Base-by-base conservation (phyloP, 2,329 filamentous ascomycete species). In the Juglanconis sp. region DNA sequence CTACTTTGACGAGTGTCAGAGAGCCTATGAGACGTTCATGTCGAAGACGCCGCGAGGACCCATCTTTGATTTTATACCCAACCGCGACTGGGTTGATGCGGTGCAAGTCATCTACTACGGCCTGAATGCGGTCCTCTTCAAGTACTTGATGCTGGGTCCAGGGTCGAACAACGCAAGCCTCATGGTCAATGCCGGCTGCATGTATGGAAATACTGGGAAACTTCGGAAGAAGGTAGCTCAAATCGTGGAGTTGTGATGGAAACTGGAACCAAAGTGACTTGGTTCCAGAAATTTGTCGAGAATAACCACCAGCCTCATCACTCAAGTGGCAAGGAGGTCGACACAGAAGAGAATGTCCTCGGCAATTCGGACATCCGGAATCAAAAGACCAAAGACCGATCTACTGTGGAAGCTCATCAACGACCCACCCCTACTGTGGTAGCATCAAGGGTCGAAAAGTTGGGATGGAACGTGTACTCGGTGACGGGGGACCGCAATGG, bases 1-100 rank as follows among this genome's bases (percentile, higher is more conserved):
- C 9, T 89, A 85, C 74, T 96, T 90, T 81, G 91, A 95, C 71
- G 82, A 86, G 32, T 83, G 85, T 62, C 91, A 96, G 73, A 76
- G 76, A 36, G 82, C 83, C 1, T 92, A 91, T 74, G 91, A 94
- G 74, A 77, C 79, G n/a, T 79, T 91, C 31, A 74, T 83, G 70
- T 74, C 76, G 1, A 74, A 74, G 10, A 74, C 74, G 24, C 72
- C 70, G 3, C 74, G 74, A 2, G 79, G 80, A 0, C 71, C 72
- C 0, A 61, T 83, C n/a, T 68, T 72, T 55, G 80, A 83, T 63
- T 44, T 72, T 15, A 65, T 82, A 30, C 80, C 81, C 5, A 77
- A 77, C 60, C 61, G 67, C 0, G 69, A 72, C 1, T 84, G 82
- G 81, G 40, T 77, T 13, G 77, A 82, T 53, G 76, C 78, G n/a